Percentiles rank a stretch among this genome's conserved stretches.
Conservation (phyloP, 2,329 filamentous ascomycete species). For the Macrophomina tecta region DNA sequence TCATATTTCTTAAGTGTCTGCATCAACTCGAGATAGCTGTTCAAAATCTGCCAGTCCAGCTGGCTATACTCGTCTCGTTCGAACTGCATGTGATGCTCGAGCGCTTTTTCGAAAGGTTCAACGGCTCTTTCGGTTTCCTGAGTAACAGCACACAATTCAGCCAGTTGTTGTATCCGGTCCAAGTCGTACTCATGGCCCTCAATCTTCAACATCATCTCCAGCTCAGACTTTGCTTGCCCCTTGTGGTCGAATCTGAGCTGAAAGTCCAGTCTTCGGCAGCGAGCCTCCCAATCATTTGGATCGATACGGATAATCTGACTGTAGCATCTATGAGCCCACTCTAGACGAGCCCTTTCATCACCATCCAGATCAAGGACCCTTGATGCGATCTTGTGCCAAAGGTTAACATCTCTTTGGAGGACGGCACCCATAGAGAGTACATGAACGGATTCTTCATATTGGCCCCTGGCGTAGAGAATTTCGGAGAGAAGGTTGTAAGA, state of each 20-base stretch:
- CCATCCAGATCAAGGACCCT: slow-evolving; percentile 58
- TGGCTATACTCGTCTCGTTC: slow-evolving; percentile 52
- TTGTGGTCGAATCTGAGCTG: slow-evolving; percentile 54
- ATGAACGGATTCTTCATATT: slow-evolving; percentile 61
- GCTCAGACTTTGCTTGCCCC: slow-evolving; percentile 53
- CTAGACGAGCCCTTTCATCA: slow-evolving; percentile 49
- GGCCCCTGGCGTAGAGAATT: slow-evolving; percentile 62
- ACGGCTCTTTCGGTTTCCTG: slow-evolving; percentile 56
- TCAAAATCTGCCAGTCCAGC: slow-evolving; percentile 79
- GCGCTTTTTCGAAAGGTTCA: slow-evolving; percentile 58
- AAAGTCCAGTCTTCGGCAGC: slow-evolving; percentile 62
- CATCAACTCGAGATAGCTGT: slow-evolving; percentile 79
- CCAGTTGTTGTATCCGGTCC: slow-evolving; percentile 61
- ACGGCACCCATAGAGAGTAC: slow-evolving; percentile 65
- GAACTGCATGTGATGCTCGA: slow-evolving; percentile 54
- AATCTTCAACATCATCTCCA: slow-evolving; percentile 61
- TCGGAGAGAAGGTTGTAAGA: slow-evolving; percentile 67
- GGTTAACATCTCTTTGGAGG: slow-evolving; percentile 60
- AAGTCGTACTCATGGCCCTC: slow-evolving; percentile 57
- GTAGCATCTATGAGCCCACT: slow-evolving; percentile 60
- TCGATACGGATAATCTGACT: slow-evolving; percentile 61
- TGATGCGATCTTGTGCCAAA: slow-evolving; percentile 64
- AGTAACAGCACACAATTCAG: slow-evolving; percentile 61
- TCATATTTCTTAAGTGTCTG: slow-evolving; percentile 65
- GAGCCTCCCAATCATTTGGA: slow-evolving; percentile 57